Evolutionary conservation across 106 monocot genomes (phyloP).

Genomic region (Triglochin maritima): DNA sequence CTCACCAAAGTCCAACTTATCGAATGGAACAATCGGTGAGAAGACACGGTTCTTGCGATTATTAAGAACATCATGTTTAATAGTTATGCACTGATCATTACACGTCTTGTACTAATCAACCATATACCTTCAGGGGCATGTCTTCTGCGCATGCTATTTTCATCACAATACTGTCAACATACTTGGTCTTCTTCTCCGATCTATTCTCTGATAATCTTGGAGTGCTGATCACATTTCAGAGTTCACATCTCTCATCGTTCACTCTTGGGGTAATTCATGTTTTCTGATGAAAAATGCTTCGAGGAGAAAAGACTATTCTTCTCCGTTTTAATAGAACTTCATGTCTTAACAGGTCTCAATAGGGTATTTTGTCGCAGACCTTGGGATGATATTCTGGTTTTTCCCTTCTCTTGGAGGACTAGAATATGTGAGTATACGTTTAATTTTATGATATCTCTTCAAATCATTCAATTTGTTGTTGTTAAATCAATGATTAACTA

Average conservation of each 20-base stretch:
- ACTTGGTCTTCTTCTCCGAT: conserved; percentile 70
- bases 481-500: too few relatives aligned
- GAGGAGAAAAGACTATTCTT: background rate
- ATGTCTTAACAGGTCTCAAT: conserved; percentile 42
- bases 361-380: conserved; percentile 74
- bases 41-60: too few relatives aligned
- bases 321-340: background rate
- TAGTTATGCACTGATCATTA: too few relatives aligned
- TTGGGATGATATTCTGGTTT: conserved; percentile 75
- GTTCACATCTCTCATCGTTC: conserved; percentile 55
- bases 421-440: conserved; percentile 54
- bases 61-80: too few relatives aligned
- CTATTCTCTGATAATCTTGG: conserved; percentile 49
- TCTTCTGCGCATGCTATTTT: conserved; percentile 78
- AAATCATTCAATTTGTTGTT: too few relatives aligned
- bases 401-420: conserved; percentile 86
- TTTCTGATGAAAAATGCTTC: background rate
- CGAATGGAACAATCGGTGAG: conserved; percentile 85
- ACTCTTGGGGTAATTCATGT: conserved; percentile 40
- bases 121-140: conserved; percentile 65
- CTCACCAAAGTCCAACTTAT: conserved; percentile 69
- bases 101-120: too few relatives aligned
- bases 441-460: too few relatives aligned
- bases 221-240: conserved; percentile 45
- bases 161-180: conserved; percentile 65